phyloP scores from a whole-genome alignment of 2,329 filamentous ascomycete genomes.

The Sordariomycetes sp. region DNA sequence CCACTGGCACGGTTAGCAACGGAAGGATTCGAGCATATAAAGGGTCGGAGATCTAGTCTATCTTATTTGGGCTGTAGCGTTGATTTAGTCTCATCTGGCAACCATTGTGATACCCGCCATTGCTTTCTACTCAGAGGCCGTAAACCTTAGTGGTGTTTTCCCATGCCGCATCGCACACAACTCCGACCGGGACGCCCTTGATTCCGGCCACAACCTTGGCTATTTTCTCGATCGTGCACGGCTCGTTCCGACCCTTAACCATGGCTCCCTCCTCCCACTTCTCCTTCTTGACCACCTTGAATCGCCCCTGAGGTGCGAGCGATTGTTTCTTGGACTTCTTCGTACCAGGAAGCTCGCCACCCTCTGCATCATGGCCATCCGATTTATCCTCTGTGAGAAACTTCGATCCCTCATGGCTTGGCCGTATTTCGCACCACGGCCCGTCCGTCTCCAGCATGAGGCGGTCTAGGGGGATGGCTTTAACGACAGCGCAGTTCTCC shows the following conservation, averaged over 20 bases:
- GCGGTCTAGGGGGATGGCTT: conserved; percentile 60
- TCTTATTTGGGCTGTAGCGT: conserved; percentile 23
- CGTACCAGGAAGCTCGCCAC: conserved; percentile 18
- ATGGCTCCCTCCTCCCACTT: conserved; percentile 79
- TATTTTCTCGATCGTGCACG: conserved; percentile 73
- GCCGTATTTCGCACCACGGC: conserved; percentile 91
- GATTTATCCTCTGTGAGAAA: conserved; percentile 26
- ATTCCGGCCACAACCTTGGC: conserved; percentile 81
- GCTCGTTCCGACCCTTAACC: conserved; percentile 93
- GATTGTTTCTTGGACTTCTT: conserved; percentile 46
- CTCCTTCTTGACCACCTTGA: conserved; percentile 88
- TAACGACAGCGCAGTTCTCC: conserved; percentile 79
- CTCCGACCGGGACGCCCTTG: conserved; percentile 65
- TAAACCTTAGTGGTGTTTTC: conserved; percentile 72
- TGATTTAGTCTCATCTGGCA: not conserved
- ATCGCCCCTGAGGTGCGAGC: conserved; percentile 51
- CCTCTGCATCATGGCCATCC: conserved; percentile 9
- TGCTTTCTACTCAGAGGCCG: conserved; percentile 36
- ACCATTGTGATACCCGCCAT: not conserved
- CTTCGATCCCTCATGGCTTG: conserved; percentile 74
- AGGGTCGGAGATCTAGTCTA: conserved; percentile 21
- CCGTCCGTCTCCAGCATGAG: conserved; percentile 96
- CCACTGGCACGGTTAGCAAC: conserved; percentile 52
- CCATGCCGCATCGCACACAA: conserved; percentile 80
- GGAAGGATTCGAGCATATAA: conserved; percentile 51